phyloP scores from a whole-genome alignment of 163 green algal genomes.

The Volvox carteri region DNA sequence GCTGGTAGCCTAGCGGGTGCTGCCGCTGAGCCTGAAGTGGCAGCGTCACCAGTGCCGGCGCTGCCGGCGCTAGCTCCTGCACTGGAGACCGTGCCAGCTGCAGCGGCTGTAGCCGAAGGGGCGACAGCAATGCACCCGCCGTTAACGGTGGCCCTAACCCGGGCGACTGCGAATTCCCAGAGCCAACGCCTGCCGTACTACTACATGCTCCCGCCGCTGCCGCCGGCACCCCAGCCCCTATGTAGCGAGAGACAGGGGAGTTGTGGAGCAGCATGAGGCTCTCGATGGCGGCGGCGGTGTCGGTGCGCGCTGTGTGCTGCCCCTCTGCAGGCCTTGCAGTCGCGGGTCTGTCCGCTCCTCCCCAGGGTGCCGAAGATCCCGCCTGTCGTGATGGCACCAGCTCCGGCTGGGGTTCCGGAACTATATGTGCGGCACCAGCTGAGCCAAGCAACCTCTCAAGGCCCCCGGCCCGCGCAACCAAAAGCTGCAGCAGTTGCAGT shows the following conservation, averaged over 20 bases:
- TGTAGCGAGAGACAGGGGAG: too few species aligned
- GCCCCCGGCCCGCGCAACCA: neutral
- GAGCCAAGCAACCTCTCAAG: neutral
- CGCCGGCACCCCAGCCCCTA: too few species aligned
- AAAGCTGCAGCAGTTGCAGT: neutral
- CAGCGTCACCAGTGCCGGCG: neutral
- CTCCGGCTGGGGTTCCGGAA: neutral
- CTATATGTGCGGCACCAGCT: neutral
- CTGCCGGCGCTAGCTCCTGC: neutral
- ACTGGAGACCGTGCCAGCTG: neutral
- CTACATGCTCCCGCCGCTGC: too few species aligned
- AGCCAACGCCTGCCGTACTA: too few species aligned
- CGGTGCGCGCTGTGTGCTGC: neutral
- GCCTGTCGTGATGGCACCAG: neutral
- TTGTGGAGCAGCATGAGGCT: neutral
- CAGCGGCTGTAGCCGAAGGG: too few species aligned
- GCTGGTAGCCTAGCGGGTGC: neutral
- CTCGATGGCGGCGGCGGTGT: neutral
- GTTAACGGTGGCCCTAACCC: too few species aligned
- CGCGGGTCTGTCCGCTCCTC: too few species aligned
- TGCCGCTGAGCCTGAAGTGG: neutral
- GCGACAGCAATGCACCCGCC: too few species aligned
- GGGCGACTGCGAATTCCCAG: too few species aligned
- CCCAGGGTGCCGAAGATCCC: too few species aligned
- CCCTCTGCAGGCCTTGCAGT: neutral